Evolutionary conservation across 176 grass and related monocot genomes (phyloP), one percentile per base, ranked within the genome.

Genomic region (Carex parvula): DNA sequence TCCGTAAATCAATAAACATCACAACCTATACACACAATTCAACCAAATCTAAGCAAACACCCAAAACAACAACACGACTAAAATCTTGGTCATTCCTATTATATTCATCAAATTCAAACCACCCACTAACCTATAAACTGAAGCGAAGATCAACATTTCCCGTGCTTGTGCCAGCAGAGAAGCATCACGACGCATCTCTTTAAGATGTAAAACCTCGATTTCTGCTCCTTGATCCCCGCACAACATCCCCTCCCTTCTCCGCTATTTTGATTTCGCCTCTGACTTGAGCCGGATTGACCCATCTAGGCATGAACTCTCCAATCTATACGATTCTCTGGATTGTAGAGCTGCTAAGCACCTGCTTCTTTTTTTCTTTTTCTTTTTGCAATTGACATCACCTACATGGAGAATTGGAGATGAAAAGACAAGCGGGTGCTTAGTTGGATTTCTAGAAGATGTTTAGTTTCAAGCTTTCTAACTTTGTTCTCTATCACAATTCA

Each of bases 121-220:
- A 69, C 65, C 15, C 65, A 70, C 66, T 41, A 70, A 70, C 33
- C 15, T 70, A 18, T 42, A 68, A 30, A 2, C 44, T 8, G 10
- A 17, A 59, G 32, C 37, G 24, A 46, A 30, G 6, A 3, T 89
- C 68, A 87, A 64, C 62, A 72, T n/a, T 85, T 87, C 20, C 76
- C 86, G 84, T 89, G 85, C 77, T 87, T 89, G 48, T 83, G 85
- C 91, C 91, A 86, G 72, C 88, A 88, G 42, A 93, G 58, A 54
- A 90, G 84, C 91, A 90, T 90, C 80, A 74, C 22, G 30, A 86
- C 44, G 80, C 88, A 86, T 9, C 88, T 42, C 61, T 86, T 80
- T 41, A 92, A 79, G 85, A 90, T 84, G 85, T 79, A 83, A 81
- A 92, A 88, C 82, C 88, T 87, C 21, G 88, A 87, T 80, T 55